A percentile compares a stretch with the other conserved stretches of the same genome.
These are phyloP conservation scores for Pseudohalonectria lignicola DNA, from an alignment of 2,329 filamentous ascomycete genomes.

Conservation along the genomic window DNA sequence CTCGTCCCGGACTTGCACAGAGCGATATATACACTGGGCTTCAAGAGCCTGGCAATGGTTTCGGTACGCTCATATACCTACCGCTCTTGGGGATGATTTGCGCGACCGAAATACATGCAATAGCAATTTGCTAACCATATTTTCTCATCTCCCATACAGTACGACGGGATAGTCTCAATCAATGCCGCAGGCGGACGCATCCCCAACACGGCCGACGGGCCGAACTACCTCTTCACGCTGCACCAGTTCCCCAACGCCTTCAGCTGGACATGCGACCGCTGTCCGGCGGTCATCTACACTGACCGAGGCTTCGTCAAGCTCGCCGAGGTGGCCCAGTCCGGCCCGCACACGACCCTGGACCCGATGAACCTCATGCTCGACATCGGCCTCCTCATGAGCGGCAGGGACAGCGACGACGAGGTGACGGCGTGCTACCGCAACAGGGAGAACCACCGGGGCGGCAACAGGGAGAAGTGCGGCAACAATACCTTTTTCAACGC, in stretches of 20 bases:
- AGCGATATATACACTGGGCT: neutral
- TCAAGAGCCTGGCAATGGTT: constrained; percentile 2
- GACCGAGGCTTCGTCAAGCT: neutral
- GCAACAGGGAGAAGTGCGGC: too few relatives aligned
- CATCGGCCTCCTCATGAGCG: neutral
- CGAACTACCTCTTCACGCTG: neutral
- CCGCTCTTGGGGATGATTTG: neutral
- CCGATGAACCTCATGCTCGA: constrained; percentile 1
- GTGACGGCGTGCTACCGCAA: too few relatives aligned
- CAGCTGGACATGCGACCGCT: neutral
- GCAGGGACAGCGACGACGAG: too few relatives aligned
- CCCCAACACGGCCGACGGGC: neutral
- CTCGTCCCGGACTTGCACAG: neutral
- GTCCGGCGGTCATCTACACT: neutral
- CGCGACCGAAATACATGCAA: neutral
- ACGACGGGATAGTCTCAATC: constrained; percentile 1
- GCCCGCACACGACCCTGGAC: neutral
- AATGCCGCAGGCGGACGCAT: neutral
- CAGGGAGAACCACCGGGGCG: too few relatives aligned
- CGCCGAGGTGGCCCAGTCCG: constrained; percentile 2
- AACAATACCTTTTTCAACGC: constrained; percentile 2
- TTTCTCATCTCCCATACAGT: neutral
- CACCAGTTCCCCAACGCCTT: constrained; percentile 3
- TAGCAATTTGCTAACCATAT: neutral
- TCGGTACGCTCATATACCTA: neutral